These are phyloP conservation scores for Verbascum thapsus DNA, from an alignment of 257 asterid species.

Conservation along the genomic window DNA sequence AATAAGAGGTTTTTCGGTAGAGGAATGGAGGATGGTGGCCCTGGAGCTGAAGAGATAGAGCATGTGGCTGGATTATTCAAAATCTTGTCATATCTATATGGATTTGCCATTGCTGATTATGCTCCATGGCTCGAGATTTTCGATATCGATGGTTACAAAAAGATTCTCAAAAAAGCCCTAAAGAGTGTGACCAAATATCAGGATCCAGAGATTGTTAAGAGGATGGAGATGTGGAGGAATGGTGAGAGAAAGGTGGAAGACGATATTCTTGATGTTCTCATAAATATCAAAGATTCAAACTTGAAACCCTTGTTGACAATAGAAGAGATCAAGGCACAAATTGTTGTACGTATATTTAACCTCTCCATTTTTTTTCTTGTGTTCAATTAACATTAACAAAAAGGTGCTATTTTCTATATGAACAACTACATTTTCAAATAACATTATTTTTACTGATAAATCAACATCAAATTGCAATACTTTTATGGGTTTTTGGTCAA, in stretches of 20 bases:
- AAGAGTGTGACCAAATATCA: slow-evolving; percentile 22
- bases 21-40: slow-evolving; percentile 40
- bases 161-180: slow-evolving; percentile 21
- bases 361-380: too few relatives aligned
- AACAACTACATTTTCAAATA: too few relatives aligned
- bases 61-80: slow-evolving; percentile 29
- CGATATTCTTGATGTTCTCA: slow-evolving; percentile 40
- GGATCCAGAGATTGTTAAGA: slow-evolving; percentile 27
- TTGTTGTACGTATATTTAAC: slow-evolving; percentile 28
- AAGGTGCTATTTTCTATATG: too few relatives aligned
- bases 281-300: slow-evolving; percentile 28
- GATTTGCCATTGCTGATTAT: slow-evolving; percentile 35
- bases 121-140: slow-evolving; percentile 31
- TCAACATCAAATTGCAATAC: too few relatives aligned
- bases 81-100: not conserved
- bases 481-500: too few relatives aligned
- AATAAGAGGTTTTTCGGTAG: slow-evolving; percentile 29
- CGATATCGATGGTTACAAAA: slow-evolving; percentile 40
- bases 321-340: slow-evolving; percentile 37
- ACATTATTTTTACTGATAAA: too few relatives aligned
- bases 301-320: slow-evolving; percentile 26
- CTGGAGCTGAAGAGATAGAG: slow-evolving; percentile 39
- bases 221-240: slow-evolving; percentile 38
- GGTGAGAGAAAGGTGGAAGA: slow-evolving; percentile 33
- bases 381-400: too few relatives aligned